phyloP scores from a whole-genome alignment of 2,329 filamentous ascomycete species.

The Mollisiaceae sp. region DNA sequence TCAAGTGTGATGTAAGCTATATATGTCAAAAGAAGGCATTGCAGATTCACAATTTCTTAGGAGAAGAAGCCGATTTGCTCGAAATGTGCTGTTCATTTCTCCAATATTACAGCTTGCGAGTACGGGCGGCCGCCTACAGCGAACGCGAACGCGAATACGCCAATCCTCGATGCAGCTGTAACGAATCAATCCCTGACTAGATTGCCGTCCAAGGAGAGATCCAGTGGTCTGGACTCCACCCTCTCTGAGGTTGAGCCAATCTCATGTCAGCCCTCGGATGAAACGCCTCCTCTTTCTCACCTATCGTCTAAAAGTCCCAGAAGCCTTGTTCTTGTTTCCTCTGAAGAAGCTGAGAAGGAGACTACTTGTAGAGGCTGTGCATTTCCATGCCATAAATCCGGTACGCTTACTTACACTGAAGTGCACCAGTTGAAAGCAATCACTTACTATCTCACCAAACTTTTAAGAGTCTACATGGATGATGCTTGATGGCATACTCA shows the following conservation, averaged over 20 bases:
- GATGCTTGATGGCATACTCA: conserved; percentile 23
- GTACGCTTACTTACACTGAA: conserved; percentile 1
- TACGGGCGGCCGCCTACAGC: conserved; percentile 12
- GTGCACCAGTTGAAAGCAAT: background rate
- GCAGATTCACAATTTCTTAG: conserved; percentile 20
- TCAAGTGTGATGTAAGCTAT: conserved; percentile 23
- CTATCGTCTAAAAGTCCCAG: background rate
- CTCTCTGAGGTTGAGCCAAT: background rate
- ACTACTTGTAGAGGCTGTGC: background rate
- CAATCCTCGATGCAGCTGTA: background rate
- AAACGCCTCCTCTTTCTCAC: background rate
- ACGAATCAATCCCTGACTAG: background rate
- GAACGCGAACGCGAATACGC: background rate
- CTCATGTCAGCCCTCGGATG: background rate
- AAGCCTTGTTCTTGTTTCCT: background rate
- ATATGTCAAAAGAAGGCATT: background rate
- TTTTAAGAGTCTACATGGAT: conserved; percentile 21
- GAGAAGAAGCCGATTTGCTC: conserved; percentile 28
- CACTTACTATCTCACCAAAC: background rate
- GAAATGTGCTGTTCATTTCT: conserved; percentile 29
- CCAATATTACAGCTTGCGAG: conserved; percentile 29
- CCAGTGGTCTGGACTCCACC: too few relatives aligned
- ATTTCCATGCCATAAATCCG: conserved; percentile 22
- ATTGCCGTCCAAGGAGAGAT: too few relatives aligned
- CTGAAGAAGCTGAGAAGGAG: background rate